These are phyloP conservation scores for Wallacemonas sp. DNA, from an alignment of 208 protist species.

Conservation along the genomic window DNA sequence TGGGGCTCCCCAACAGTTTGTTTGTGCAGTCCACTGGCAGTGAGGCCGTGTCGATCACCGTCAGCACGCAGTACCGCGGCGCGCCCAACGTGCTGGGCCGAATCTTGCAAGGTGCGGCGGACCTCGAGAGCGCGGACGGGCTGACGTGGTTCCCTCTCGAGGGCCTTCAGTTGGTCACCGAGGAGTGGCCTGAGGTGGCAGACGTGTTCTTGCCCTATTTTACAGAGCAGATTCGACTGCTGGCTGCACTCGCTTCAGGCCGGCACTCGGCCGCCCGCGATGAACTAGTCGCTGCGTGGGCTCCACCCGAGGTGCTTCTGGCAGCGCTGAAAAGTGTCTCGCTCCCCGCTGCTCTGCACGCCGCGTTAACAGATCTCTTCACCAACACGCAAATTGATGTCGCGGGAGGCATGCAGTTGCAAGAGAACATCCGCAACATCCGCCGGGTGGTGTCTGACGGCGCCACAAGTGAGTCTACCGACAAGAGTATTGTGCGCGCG, in stretches of 20 bases:
- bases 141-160: constrained; percentile 36
- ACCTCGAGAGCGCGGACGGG: constrained; percentile 14
- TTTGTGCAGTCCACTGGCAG: constrained; percentile 12
- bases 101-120: constrained; percentile 23
- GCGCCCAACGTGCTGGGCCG: constrained; percentile 19
- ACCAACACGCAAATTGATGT: constrained; percentile 26
- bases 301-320: constrained; percentile 25
- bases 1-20: constrained; percentile 30
- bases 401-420: constrained; percentile 14
- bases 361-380: constrained; percentile 35
- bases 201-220: constrained; percentile 36
- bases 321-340: constrained; percentile 9
- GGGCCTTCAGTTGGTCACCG: constrained; percentile 17
- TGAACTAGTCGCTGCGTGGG: constrained; percentile 25
- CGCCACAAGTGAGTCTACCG: not conserved
- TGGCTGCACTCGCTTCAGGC: constrained; percentile 29
- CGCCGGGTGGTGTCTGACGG: constrained; percentile 22
- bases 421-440: constrained; percentile 29
- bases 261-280: constrained; percentile 9
- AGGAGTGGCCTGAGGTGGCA: constrained; percentile 31
- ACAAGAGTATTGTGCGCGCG: not conserved
- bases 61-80: constrained; percentile 22
- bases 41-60: constrained; percentile 22
- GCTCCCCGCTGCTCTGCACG: constrained; percentile 29
- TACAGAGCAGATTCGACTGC: constrained; percentile 25